Evolutionary conservation across 495 filamentous ascomycete genomes (phyloP).

Genomic region (Niebla homalea): DNA sequence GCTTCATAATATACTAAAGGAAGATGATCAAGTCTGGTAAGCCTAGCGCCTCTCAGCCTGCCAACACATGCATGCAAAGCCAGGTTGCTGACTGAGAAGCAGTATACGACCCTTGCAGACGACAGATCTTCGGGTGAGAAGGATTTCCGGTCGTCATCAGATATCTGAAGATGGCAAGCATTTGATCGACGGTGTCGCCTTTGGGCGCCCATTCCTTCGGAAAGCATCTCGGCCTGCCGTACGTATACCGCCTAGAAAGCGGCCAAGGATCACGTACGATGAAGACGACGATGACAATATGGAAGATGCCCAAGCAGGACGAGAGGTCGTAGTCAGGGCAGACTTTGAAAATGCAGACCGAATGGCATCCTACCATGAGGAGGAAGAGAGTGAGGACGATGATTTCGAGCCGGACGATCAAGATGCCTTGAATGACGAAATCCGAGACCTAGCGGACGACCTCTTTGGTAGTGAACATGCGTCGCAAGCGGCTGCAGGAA

Average conservation of each 20-base stretch:
- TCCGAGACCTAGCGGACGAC: constrained; percentile 32
- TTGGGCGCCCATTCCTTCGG: constrained; percentile 60
- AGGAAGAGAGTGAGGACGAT: constrained; percentile 21
- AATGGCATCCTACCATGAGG: constrained; percentile 13
- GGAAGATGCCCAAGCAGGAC: constrained; percentile 2
- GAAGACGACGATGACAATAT: constrained; percentile 23
- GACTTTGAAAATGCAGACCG: constrained; percentile 14
- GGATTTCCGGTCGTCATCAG: constrained; percentile 68
- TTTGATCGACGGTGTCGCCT: constrained; percentile 79
- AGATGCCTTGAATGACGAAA: constrained; percentile 29
- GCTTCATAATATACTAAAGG: constrained; percentile 54
- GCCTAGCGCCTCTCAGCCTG: constrained; percentile 19
- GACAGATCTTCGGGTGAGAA: constrained; percentile 59
- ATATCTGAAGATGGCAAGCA: constrained; percentile 71
- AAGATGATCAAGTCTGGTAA: constrained; percentile 77
- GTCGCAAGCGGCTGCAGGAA: constrained; percentile 1
- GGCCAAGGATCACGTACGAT: constrained; percentile 39
- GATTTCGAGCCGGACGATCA: constrained; percentile 28
- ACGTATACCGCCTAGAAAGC: constrained; percentile 65
- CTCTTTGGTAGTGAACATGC: constrained; percentile 4
- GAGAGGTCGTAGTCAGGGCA: constrained; percentile 12
- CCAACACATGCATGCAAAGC: background rate
- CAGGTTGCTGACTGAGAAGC: constrained; percentile 5
- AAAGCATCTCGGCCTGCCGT: constrained; percentile 50
- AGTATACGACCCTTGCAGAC: constrained; percentile 74